A percentile compares a stretch with the other conserved stretches of the same genome.
phyloP scores from a whole-genome alignment of 768 basidiomycete species.

The Chalciporus pseudorubinellus region DNA sequence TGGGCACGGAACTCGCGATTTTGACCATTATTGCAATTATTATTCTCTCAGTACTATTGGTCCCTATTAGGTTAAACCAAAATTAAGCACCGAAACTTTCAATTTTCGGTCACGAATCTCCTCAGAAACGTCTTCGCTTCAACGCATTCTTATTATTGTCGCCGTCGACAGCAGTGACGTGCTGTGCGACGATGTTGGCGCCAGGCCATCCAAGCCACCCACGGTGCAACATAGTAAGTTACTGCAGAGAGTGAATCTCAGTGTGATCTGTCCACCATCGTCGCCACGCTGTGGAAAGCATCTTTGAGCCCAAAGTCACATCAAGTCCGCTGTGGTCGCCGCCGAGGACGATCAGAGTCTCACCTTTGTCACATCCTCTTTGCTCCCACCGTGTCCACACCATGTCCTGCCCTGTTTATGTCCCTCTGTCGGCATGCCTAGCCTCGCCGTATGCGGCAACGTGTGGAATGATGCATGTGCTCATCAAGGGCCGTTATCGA shows the following conservation, averaged over 20 bases:
- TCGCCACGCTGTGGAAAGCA: conserved; percentile 6
- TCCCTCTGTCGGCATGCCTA: conserved; percentile 7
- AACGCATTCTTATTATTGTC: neutral
- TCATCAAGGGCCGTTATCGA: conserved; percentile 15
- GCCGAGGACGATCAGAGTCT: conserved; percentile 7
- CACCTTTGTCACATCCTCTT: conserved; percentile 8
- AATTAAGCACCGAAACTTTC: neutral
- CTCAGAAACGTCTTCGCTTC: neutral
- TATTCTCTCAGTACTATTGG: neutral
- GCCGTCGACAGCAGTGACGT: neutral
- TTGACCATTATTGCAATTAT: conserved; percentile 8
- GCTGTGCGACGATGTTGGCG: neutral
- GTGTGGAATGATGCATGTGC: conserved; percentile 7
- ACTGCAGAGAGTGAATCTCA: conserved; percentile 3
- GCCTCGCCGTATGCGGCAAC: conserved; percentile 11
- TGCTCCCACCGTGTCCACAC: conserved; percentile 13
- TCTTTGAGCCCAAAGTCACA: conserved; percentile 17
- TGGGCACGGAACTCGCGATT: conserved; percentile 27
- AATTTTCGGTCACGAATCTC: conserved; percentile 6
- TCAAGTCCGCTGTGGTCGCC: conserved; percentile 11
- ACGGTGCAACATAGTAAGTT: too few species aligned
- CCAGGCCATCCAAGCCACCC: neutral
- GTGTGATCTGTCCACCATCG: conserved; percentile 1
- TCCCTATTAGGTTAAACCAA: conserved; percentile 1
- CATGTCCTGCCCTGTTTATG: conserved; percentile 8